These are phyloP conservation scores for Hortaea sp. DNA, from an alignment of 2,329 filamentous ascomycete genomes.

Conservation along the genomic window DNA sequence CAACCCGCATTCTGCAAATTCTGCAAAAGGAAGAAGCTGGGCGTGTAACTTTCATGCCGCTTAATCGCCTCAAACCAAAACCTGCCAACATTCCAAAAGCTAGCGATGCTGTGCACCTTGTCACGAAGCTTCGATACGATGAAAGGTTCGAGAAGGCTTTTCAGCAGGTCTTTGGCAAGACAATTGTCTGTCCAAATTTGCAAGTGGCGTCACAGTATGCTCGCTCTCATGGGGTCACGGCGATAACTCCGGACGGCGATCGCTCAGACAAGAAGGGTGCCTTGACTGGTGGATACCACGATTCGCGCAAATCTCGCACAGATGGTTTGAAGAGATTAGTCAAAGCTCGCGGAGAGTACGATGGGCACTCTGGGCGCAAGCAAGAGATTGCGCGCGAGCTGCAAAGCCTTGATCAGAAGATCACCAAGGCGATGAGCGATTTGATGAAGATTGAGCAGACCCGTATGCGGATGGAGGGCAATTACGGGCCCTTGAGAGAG, in stretches of 20 bases:
- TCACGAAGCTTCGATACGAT: constrained; percentile 77
- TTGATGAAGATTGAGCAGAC: constrained; percentile 74
- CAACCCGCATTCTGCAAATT: constrained; percentile 67
- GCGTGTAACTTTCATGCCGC: constrained; percentile 86
- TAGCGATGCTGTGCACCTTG: constrained; percentile 75
- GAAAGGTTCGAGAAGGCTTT: constrained; percentile 72
- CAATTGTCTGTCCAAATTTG: constrained; percentile 85
- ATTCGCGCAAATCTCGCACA: constrained; percentile 75
- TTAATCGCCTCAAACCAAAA: constrained; percentile 67
- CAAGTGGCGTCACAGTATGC: constrained; percentile 83
- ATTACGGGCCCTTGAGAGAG: constrained; percentile 68
- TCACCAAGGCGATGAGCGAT: constrained; percentile 76
- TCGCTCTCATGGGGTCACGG: constrained; percentile 80
- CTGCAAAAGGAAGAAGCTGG: constrained; percentile 73
- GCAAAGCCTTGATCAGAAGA: constrained; percentile 74
- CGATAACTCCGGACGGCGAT: constrained; percentile 90
- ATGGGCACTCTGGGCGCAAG: constrained; percentile 54
- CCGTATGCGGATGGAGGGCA: constrained; percentile 66
- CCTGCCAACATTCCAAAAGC: constrained; percentile 69
- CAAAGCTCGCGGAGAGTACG: constrained; percentile 65
- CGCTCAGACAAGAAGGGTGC: constrained; percentile 91
- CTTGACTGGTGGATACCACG: constrained; percentile 88
- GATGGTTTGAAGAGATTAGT: constrained; percentile 68
- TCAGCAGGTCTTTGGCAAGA: constrained; percentile 89
- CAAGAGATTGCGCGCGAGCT: constrained; percentile 59